Evolutionary conservation across 2,329 filamentous ascomycete species (phyloP).

Genomic region (Penicillium thymicola): DNA sequence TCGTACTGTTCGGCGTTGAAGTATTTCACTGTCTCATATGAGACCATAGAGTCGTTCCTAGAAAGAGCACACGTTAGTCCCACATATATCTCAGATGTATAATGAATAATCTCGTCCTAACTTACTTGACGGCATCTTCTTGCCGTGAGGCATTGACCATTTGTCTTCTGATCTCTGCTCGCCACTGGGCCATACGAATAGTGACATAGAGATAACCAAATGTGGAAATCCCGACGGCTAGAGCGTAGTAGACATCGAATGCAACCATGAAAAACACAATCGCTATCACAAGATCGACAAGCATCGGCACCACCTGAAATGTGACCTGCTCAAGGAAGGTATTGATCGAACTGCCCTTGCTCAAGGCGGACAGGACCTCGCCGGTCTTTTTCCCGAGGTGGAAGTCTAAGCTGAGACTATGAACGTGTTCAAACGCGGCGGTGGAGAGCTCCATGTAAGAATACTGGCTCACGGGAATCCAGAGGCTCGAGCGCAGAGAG

Average conservation of each 20-base stretch:
- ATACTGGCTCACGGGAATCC: slow-evolving; percentile 96
- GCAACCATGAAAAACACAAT: slow-evolving; percentile 73
- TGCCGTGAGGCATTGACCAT: slow-evolving; percentile 95
- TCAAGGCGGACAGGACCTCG: slow-evolving; percentile 90
- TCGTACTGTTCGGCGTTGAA: slow-evolving; percentile 83
- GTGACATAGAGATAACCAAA: slow-evolving; percentile 97
- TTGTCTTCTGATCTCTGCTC: slow-evolving; percentile 82
- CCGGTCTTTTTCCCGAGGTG: slow-evolving; percentile 95
- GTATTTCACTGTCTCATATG: slow-evolving; percentile 94
- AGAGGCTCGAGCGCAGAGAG: slow-evolving; percentile 75
- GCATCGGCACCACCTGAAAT: slow-evolving; percentile 92
- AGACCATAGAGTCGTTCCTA: slow-evolving; percentile 92
- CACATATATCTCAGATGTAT: not conserved
- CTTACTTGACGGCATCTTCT: slow-evolving; percentile 88
- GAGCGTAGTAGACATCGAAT: slow-evolving; percentile 86
- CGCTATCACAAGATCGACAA: slow-evolving; percentile 82
- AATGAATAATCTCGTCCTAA: slow-evolving; percentile 10
- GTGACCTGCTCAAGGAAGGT: slow-evolving; percentile 95
- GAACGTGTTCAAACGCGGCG: slow-evolving; percentile 95
- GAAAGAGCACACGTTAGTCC: not conserved
- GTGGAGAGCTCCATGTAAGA: slow-evolving; percentile 93
- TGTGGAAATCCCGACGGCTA: slow-evolving; percentile 84
- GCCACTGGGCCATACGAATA: slow-evolving; percentile 89
- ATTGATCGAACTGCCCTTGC: slow-evolving; percentile 95
- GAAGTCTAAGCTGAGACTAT: slow-evolving; percentile 91